phyloP scores from a whole-genome alignment of 176 grass and related monocot species.

The Cenchrus fungigraminus region DNA sequence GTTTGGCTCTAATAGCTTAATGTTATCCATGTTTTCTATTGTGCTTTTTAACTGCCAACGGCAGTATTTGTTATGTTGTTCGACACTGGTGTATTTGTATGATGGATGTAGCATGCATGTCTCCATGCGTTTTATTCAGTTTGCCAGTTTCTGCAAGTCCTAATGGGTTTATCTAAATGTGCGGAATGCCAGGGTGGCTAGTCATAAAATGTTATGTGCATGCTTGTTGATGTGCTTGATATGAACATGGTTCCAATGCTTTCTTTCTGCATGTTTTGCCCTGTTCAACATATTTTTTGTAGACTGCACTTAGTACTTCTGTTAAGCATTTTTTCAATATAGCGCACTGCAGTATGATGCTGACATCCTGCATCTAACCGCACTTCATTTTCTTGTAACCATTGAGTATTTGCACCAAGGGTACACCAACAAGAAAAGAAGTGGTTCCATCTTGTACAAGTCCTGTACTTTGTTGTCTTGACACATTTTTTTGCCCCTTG shows the following conservation, averaged over 20 bases:
- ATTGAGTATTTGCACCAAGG: not conserved
- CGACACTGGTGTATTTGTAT: not conserved
- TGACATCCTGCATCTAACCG: not conserved
- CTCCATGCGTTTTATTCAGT: not conserved
- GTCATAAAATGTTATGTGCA: not conserved
- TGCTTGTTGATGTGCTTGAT: not conserved
- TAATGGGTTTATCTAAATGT: not conserved
- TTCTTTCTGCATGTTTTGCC: not conserved
- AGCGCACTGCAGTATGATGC: not conserved
- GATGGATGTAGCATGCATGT: not conserved
- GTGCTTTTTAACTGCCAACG: not conserved
- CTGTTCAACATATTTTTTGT: not conserved
- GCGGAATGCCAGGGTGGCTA: not conserved
- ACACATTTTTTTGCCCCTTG: not conserved
- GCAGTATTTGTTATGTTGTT: not conserved
- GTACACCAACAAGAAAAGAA: not conserved
- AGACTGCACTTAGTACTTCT: not conserved
- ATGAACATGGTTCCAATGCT: not conserved
- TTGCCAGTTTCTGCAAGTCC: not conserved
- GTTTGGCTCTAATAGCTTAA: not conserved
- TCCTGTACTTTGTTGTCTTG: not conserved
- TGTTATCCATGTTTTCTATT: not conserved
- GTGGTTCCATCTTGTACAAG: not conserved
- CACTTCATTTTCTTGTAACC: not conserved
- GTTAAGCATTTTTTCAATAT: not conserved